Conservation (phyloP, 2,329 filamentous ascomycete species). For the Paecilomyces dactylethromorphus region DNA sequence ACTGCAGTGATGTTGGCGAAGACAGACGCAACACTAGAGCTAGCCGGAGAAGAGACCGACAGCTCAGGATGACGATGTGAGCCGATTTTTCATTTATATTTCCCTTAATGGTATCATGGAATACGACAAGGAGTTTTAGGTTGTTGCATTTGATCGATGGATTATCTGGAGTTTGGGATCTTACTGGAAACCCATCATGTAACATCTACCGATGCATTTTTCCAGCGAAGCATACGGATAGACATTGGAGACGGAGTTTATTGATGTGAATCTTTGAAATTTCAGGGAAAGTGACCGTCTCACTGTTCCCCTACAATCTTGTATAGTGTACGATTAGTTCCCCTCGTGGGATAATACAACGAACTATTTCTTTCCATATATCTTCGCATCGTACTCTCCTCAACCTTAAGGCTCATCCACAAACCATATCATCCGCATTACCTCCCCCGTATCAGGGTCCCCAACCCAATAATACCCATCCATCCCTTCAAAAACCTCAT, state of each 20-base stretch:
- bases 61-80: conserved; percentile 30
- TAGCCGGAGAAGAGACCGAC: conserved; percentile 23
- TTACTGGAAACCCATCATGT: not conserved
- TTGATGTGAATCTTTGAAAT: not conserved
- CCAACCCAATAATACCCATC: not conserved
- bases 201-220: not conserved
- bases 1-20: conserved; percentile 28
- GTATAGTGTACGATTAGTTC: not conserved
- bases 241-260: not conserved
- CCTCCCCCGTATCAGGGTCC: not conserved
- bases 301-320: not conserved
- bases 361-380: not conserved
- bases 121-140: not conserved
- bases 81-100: not conserved
- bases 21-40: conserved; percentile 28
- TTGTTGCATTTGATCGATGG: not conserved
- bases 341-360: not conserved
- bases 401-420: not conserved
- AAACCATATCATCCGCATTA: not conserved
- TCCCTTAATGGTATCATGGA: not conserved
- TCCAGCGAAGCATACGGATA: not conserved
- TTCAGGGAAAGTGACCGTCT: not conserved
- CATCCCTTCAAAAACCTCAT: not conserved
- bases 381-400: not conserved
- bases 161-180: not conserved